Evolutionary conservation across 345 rosid species (phyloP).

Genomic region (Eucalyptus albens): DNA sequence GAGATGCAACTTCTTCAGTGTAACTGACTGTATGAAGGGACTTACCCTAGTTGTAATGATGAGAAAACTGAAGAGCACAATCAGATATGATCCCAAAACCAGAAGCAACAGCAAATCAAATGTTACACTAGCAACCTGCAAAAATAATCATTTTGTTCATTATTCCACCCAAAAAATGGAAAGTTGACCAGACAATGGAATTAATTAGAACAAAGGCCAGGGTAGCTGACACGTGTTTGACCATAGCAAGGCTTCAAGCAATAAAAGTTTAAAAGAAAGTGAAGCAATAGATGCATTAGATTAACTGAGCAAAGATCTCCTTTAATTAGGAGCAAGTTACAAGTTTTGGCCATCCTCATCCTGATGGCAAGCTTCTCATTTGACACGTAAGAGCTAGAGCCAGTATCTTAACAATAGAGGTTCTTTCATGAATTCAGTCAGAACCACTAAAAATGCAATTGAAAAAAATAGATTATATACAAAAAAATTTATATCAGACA

Average conservation of each 20-base stretch:
- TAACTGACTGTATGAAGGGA: background rate
- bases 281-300: background rate
- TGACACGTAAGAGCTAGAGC: background rate
- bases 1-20: background rate
- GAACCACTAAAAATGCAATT: background rate
- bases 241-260: background rate
- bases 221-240: background rate
- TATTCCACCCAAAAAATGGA: background rate
- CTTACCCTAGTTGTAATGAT: conserved; percentile 93
- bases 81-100: conserved; percentile 84
- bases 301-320: background rate
- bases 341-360: background rate
- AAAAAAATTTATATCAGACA: background rate
- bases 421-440: background rate
- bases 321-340: background rate
- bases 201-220: background rate
- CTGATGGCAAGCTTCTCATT: background rate
- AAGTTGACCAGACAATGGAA: background rate
- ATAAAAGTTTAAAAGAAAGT: background rate
- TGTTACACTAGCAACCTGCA: conserved; percentile 98
- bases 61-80: conserved; percentile 85
- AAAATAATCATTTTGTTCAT: background rate
- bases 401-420: background rate
- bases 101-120: conserved; percentile 90
- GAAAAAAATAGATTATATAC: background rate